Evolutionary conservation across 1,284 basidiomycete species (phyloP), one percentile per base, ranked within the genome.

Genomic region (Amylostereum areolatum): DNA sequence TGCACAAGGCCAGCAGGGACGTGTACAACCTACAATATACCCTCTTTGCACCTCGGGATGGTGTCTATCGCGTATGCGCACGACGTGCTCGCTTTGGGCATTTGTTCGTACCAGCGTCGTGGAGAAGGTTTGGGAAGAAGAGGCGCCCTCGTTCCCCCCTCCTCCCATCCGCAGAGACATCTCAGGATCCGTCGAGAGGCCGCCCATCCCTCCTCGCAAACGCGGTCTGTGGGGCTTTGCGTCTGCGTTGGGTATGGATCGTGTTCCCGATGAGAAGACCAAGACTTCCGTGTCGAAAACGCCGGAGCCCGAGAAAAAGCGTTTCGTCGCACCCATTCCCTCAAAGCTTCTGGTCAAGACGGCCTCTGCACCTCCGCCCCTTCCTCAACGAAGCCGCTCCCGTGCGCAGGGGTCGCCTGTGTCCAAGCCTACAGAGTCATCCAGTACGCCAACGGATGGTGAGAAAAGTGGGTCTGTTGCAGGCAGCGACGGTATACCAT

Each of bases 71-170:
- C 78, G 92, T 5, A 70, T 97, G 18, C 80, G 93, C 9, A 78
- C 86, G n/a, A 92, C 92, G 18, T 96, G 93, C 65, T 88, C 88
- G 8, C 72, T 97, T 27, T 97, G 94, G 92, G 83, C 88, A 24
- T 97, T 92, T 62, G 79, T 97, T 36, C 81, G 92, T 30, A 83
- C 79, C 1, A 81, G 86, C 12, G 74, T 97, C 50, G 75, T 96
- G 30, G 88, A 92, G 52, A 85, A 84, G 49, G 71, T 97, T 2
- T 92, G 94, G 87, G 81, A 91, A 51, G 92, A 94, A 56, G 89
- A 87, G 53, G 69, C 76, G 28, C 61, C 72, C n/a, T 56, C 52
- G 36, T 48, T 67, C 36, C 66, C 62, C 40, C 64, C 66, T 6
- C 60, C 68, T 3, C 55, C 56, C 47, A 51, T 49, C 34, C 48